Evolutionary conservation across 257 asterid species (phyloP).

Genomic region (Solanum pennellii): DNA sequence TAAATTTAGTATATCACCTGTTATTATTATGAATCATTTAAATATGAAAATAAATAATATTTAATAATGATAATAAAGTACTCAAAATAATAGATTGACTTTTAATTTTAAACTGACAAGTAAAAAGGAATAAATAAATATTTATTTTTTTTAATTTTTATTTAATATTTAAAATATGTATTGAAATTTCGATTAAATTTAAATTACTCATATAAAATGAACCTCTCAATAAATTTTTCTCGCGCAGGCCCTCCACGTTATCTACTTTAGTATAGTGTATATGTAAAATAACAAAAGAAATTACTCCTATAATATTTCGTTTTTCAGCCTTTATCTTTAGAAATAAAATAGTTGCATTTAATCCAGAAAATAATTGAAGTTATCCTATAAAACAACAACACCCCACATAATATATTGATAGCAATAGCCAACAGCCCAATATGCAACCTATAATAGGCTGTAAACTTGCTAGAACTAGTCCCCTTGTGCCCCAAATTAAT

Average conservation of each 20-base stretch:
- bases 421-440: not conserved
- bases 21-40: not conserved
- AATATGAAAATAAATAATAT: not conserved
- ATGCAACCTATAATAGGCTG: not conserved
- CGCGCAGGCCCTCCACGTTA: too few relatives aligned
- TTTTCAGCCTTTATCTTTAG: not conserved
- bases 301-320: not conserved
- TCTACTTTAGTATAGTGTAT: too few relatives aligned
- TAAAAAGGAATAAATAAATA: too few relatives aligned
- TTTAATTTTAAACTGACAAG: not conserved
- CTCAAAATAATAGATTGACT: not conserved
- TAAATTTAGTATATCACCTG: not conserved
- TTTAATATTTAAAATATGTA: rapidly evolving
- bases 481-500: not conserved
- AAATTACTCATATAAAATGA: too few relatives aligned
- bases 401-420: not conserved
- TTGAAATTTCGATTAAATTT: too few relatives aligned
- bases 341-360: not conserved
- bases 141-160: rapidly evolving
- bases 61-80: not conserved
- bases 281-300: too few relatives aligned
- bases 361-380: not conserved
- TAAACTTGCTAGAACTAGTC: not conserved
- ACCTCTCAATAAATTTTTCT: too few relatives aligned
- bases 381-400: not conserved